phyloP scores from a whole-genome alignment of 495 filamentous ascomycete species.

The Astrothelium macrocarpum region DNA sequence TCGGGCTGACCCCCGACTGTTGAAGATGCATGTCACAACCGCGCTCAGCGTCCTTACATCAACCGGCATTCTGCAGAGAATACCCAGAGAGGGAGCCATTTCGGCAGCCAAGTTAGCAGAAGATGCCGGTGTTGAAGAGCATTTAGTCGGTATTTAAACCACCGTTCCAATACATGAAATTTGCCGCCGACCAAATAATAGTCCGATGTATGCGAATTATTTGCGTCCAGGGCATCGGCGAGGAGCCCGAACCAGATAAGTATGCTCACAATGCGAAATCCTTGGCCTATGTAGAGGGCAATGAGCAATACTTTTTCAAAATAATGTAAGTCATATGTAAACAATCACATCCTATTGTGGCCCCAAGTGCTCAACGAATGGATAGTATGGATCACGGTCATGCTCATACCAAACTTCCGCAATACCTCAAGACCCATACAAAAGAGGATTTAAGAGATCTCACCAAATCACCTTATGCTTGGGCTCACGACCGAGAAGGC shows the following conservation, averaged over 20 bases:
- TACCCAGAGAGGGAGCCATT: constrained; percentile 24
- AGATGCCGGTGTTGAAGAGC: constrained; percentile 20
- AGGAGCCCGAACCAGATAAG: constrained; percentile 18
- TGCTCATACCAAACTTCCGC: constrained; percentile 16
- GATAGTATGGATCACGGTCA: constrained; percentile 19
- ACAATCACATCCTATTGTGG: neutral
- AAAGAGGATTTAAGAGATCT: constrained; percentile 25
- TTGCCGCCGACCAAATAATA: neutral
- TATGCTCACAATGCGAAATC: constrained; percentile 26
- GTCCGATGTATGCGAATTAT: constrained; percentile 18
- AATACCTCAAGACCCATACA: constrained; percentile 27
- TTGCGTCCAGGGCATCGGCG: constrained; percentile 23
- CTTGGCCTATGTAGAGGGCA: constrained; percentile 11
- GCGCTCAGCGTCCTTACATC: constrained; percentile 22
- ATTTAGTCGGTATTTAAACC: constrained; percentile 15
- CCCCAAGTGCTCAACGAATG: neutral
- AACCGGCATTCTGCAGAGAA: constrained; percentile 19
- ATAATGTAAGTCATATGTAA: neutral
- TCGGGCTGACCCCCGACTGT: neutral
- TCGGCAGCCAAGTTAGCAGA: constrained; percentile 21
- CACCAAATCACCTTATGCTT: constrained; percentile 28
- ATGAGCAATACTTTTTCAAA: constrained; percentile 10
- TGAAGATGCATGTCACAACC: constrained; percentile 10
- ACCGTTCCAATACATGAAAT: too few relatives aligned
- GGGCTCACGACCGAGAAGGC: constrained; percentile 23